Evolutionary conservation across 495 filamentous ascomycete genomes (phyloP).

Genomic region (Neurospora sp.): DNA sequence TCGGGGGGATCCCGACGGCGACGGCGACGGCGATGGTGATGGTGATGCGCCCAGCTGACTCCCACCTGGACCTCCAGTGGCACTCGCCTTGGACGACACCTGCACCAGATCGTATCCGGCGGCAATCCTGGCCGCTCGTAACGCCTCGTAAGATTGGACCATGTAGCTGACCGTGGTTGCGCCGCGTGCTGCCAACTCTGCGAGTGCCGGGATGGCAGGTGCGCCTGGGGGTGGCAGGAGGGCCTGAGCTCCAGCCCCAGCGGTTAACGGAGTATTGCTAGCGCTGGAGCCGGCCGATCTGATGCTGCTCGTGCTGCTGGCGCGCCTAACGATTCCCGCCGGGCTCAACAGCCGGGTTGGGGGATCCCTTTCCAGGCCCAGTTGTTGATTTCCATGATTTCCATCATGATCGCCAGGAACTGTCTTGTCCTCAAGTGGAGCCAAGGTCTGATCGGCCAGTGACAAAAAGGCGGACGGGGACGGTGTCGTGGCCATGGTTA

Average conservation of each 20-base stretch:
- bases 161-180: slow-evolving; percentile 16
- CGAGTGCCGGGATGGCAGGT: neutral
- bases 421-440: neutral
- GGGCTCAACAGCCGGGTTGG: neutral
- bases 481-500: slow-evolving; percentile 1
- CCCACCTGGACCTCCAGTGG: neutral
- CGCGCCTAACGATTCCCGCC: neutral
- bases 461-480: neutral
- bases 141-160: slow-evolving; percentile 24
- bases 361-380: neutral
- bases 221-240: neutral
- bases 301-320: neutral
- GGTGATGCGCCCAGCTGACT: slow-evolving; percentile 11
- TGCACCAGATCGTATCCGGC: slow-evolving; percentile 16
- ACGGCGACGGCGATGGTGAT: slow-evolving; percentile 11
- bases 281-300: neutral
- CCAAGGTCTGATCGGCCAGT: neutral
- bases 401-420: neutral
- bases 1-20: slow-evolving; percentile 5
- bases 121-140: slow-evolving; percentile 11
- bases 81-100: slow-evolving; percentile 1
- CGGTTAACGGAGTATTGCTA: neutral
- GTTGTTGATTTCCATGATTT: neutral
- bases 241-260: neutral
- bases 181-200: slow-evolving; percentile 5